Base-by-base conservation (phyloP, 306 rosid genomes). In the Abrus precatorius region DNA sequence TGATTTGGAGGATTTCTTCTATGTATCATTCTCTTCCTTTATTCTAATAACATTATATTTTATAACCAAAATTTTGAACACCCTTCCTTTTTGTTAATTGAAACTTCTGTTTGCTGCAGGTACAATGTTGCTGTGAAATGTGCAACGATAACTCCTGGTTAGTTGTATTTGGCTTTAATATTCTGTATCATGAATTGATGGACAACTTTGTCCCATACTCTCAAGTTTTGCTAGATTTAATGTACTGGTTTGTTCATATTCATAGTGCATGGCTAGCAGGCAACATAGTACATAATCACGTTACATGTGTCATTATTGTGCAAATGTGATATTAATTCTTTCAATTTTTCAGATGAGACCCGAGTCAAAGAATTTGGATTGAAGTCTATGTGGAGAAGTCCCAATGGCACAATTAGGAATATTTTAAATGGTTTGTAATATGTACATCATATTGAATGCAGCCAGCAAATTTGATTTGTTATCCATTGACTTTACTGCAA, bases 321-420 rank as follows among this genome's bases (percentile, higher is more conserved):
- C 68, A 43, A 5, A 43, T 43, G 20, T 72, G 48, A 59, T 54
- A 7, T 59, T 71, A 34, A 32, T 29, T 79, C 38, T 80, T 52
- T 79, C 69, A 33, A 78, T 62, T 62, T 81, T 80, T 74, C 92
- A 95, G 99, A 95, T 85, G 99, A 93, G 88, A 87, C 90, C 65
- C 93, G 99, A 82, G 89, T 95, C 77, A 93, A 91, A 86, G 98
- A 95, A 79, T 95, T 95, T 82, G 96, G 98, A 85, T 82, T 95
- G 72, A 95, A 95, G 88, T 78, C 96, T 74, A 95, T 93, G 98
- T 95, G 99, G 99, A 91, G 98, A 87, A 95, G 99, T 81, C 99
- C 99, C 81, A 93, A 95, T 69, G 99, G 98, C 83, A 93, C 99
- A 74, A 95, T 95, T 60, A 86, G 98, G 83, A 95, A 95, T 84